These are phyloP conservation scores for Metrosideros polymorpha DNA, from an alignment of 441 rosid species.

Conservation along the genomic window DNA sequence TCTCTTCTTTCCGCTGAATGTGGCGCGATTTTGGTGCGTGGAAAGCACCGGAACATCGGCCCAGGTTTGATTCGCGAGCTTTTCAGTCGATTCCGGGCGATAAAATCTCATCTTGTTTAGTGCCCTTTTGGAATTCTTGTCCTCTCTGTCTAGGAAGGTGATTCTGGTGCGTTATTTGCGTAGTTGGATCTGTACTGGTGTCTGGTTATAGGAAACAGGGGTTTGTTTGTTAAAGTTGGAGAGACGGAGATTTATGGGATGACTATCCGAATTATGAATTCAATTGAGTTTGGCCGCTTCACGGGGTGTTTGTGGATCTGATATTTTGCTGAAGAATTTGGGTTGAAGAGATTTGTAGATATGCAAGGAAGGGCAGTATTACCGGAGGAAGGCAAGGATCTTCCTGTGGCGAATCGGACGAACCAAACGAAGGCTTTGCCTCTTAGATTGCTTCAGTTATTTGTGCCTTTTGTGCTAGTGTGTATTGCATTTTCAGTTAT, in stretches of 20 bases:
- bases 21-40: neutral
- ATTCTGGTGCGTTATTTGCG: neutral
- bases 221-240: neutral
- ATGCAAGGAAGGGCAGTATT: constrained; percentile 56
- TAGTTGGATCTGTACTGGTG: neutral
- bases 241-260: neutral
- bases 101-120: neutral
- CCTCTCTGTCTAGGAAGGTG: neutral
- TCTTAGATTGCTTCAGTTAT: constrained; percentile 33
- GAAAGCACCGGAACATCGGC: neutral
- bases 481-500: constrained; percentile 48
- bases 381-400: constrained; percentile 68
- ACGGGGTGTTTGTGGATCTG: constrained; percentile 10
- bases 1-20: neutral
- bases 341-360: neutral
- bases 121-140: neutral
- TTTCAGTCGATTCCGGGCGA: neutral
- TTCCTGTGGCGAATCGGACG: constrained; percentile 19
- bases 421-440: constrained; percentile 48
- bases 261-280: neutral
- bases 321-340: constrained; percentile 6
- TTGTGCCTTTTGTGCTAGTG: constrained; percentile 46
- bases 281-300: neutral
- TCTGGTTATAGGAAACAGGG: neutral
- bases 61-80: neutral